Conservation (phyloP, 202 grass and related monocot species). For the Dendrocalamus latiflorus region DNA sequence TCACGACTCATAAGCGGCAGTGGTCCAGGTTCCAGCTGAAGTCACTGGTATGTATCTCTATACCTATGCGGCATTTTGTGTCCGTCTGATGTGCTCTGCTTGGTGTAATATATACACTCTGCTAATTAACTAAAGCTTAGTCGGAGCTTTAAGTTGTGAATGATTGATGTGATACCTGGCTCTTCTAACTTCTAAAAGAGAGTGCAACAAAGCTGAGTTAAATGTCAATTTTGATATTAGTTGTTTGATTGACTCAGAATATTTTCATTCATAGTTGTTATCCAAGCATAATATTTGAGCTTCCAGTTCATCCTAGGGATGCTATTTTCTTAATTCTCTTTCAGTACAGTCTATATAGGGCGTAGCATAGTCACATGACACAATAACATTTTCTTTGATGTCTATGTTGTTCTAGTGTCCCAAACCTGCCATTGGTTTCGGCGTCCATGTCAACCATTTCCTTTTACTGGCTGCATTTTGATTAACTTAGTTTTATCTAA, state of each 20-base stretch:
- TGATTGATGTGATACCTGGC: background rate
- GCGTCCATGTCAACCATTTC: background rate
- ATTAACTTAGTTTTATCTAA: background rate
- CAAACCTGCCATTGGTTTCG: background rate
- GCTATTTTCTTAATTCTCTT: background rate
- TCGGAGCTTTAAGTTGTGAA: background rate
- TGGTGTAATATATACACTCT: background rate
- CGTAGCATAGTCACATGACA: background rate
- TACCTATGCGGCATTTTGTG: background rate
- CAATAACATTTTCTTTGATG: background rate
- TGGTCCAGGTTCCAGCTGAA: constrained; percentile 93
- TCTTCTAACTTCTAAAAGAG: background rate
- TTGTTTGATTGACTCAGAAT: background rate
- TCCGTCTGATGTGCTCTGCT: background rate
- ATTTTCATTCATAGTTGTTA: no score
- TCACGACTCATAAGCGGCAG: constrained; percentile 86
- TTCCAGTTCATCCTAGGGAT: constrained; percentile 14
- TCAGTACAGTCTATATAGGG: background rate
- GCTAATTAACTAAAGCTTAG: constrained; percentile 13
- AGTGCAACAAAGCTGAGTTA: background rate
- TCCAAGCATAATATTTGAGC: background rate
- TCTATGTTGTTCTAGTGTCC: background rate
- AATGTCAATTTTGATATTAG: background rate
- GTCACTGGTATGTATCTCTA: constrained; percentile 59
- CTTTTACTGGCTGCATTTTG: background rate